Conservation (phyloP, 2,329 filamentous ascomycete genomes). For the Phialemoniopsis sp. region DNA sequence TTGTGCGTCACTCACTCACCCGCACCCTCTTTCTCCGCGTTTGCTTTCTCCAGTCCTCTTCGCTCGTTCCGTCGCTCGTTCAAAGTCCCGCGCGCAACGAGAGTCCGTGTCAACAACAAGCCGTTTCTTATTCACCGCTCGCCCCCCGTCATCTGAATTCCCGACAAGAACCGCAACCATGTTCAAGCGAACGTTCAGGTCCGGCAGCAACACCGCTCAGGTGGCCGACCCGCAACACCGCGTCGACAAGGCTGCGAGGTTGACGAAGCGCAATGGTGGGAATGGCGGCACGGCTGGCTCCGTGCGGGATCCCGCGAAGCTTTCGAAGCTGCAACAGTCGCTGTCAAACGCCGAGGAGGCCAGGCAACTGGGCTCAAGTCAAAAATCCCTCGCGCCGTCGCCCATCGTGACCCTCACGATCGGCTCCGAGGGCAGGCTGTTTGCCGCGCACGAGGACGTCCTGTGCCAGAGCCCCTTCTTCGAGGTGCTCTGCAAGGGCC, state of each 20-base stretch:
- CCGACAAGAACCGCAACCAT: slow-evolving; percentile 47
- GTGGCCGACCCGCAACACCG: slow-evolving; percentile 43
- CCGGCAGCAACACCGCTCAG: slow-evolving; percentile 52
- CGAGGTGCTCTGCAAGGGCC: slow-evolving; percentile 63
- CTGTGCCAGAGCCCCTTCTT: slow-evolving; percentile 85
- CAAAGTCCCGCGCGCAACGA: slow-evolving; percentile 14
- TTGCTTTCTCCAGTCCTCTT: slow-evolving; percentile 27
- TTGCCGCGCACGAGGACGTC: slow-evolving; percentile 93
- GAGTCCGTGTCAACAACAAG: slow-evolving; percentile 23
- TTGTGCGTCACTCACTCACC: slow-evolving; percentile 25
- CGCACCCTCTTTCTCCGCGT: slow-evolving; percentile 28
- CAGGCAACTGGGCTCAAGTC: slow-evolving; percentile 22
- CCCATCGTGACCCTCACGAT: slow-evolving; percentile 86
- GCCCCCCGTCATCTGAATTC: slow-evolving; percentile 9
- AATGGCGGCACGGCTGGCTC: slow-evolving; percentile 22
- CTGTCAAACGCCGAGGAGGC: slow-evolving; percentile 52
- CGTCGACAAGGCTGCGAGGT: slow-evolving; percentile 82
- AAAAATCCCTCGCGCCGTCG: slow-evolving; percentile 37
- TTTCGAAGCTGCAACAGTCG: slow-evolving; percentile 81
- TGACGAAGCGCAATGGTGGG: slow-evolving; percentile 58
- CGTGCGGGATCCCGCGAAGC: slow-evolving; percentile 70
- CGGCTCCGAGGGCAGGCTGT: slow-evolving; percentile 80
- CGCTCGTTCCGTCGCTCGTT: slow-evolving; percentile 51
- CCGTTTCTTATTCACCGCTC: slow-evolving; percentile 11
- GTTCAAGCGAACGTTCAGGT: slow-evolving; percentile 90